Evolutionary conservation across 2,329 filamentous ascomycete genomes (phyloP).

Genomic region (Clarireedia monteithiana): DNA sequence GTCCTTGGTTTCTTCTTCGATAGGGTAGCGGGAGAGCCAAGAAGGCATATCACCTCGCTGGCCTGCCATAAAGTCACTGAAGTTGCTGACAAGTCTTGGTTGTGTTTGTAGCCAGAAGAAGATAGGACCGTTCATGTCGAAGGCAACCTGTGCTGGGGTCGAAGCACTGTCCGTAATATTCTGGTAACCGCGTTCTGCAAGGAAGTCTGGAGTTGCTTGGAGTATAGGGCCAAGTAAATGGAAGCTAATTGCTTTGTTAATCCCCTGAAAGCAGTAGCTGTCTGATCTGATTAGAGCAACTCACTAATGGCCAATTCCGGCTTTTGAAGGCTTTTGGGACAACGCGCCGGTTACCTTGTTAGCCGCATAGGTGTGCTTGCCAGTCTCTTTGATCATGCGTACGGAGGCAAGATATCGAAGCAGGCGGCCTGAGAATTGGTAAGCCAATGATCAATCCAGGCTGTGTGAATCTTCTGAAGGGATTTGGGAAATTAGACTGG

Average conservation of each 20-base stretch:
- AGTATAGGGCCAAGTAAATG: slow-evolving; percentile 20
- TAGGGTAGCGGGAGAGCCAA: slow-evolving; percentile 16
- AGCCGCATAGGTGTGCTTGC: background rate
- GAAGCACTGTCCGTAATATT: slow-evolving; percentile 6
- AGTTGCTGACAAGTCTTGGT: slow-evolving; percentile 1
- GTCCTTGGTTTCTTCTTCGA: background rate
- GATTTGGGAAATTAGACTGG: background rate
- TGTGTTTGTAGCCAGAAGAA: slow-evolving; percentile 8
- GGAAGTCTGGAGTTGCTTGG: slow-evolving; percentile 27
- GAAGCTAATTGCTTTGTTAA: slow-evolving; percentile 7
- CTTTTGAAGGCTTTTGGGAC: background rate
- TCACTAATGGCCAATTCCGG: background rate
- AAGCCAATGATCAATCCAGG: background rate
- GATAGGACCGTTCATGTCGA: slow-evolving; percentile 8
- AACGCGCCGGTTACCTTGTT: background rate
- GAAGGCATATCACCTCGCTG: background rate
- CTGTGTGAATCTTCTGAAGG: background rate
- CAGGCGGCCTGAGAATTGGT: background rate
- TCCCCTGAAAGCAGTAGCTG: no score
- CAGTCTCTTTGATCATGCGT: slow-evolving; percentile 1
- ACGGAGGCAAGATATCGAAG: slow-evolving; percentile 7
- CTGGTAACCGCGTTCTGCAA: slow-evolving; percentile 20
- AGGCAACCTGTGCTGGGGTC: slow-evolving; percentile 4
- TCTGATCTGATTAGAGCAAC: background rate
- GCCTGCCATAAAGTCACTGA: slow-evolving; percentile 10